Evolutionary conservation across 345 rosid genomes (phyloP).

Genomic region (Citrus trifoliata): DNA sequence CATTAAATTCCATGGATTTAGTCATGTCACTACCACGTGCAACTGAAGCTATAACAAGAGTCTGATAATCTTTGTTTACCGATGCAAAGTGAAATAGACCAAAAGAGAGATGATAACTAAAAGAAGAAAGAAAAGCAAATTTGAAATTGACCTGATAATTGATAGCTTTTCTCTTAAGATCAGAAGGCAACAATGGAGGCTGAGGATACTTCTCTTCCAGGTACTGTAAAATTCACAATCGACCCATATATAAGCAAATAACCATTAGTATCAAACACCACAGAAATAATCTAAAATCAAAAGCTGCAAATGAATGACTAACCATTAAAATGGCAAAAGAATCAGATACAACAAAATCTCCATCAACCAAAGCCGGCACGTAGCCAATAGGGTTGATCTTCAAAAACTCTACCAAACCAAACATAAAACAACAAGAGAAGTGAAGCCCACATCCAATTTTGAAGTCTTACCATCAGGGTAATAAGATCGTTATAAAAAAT

Average conservation of each 20-base stretch:
- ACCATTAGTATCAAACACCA: neutral
- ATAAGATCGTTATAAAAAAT: neutral
- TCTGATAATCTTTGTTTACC: neutral
- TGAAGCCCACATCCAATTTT: neutral
- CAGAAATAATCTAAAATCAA: neutral
- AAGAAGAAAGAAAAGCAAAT: neutral
- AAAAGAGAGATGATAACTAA: neutral
- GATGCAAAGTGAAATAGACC: neutral
- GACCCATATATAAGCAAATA: neutral
- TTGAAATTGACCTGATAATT: constrained; percentile 54
- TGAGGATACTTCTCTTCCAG: constrained; percentile 85
- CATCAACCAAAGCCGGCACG: constrained; percentile 77
- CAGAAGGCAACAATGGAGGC: constrained; percentile 58
- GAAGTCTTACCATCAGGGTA: neutral
- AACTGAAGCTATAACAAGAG: neutral
- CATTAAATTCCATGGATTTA: neutral
- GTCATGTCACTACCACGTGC: neutral
- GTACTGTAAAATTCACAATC: constrained; percentile 40
- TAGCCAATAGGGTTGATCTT: constrained; percentile 78
- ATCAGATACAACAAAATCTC: constrained; percentile 59
- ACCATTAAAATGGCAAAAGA: constrained; percentile 78
- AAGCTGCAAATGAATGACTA: neutral
- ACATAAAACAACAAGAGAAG: neutral
- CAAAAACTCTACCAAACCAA: constrained; percentile 46
- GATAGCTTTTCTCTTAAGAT: constrained; percentile 56